Evolutionary conservation across 257 asterid species (phyloP).

Genomic region (Petunia axillaris): DNA sequence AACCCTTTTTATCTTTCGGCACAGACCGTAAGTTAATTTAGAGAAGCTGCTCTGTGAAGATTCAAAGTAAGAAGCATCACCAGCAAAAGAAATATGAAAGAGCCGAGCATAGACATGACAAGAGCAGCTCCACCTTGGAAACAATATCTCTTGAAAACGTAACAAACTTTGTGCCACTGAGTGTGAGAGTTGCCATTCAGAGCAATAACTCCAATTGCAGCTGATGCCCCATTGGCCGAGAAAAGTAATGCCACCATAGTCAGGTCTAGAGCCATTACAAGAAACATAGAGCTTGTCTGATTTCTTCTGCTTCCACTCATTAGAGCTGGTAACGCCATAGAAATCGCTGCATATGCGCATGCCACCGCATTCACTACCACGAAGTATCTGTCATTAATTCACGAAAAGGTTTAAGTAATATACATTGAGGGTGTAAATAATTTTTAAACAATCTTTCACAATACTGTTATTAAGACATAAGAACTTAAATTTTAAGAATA

Average conservation of each 20-base stretch:
- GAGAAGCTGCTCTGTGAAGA: constrained; percentile 11
- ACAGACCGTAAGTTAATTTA: neutral
- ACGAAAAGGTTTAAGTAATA: neutral
- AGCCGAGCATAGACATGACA: constrained; percentile 29
- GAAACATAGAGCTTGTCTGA: neutral
- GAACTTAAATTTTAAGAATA: too few species aligned
- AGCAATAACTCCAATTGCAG: constrained; percentile 36
- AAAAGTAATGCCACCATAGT: constrained; percentile 36
- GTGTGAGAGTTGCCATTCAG: constrained; percentile 34
- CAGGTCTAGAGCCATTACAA: constrained; percentile 22
- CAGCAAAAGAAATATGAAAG: constrained; percentile 16
- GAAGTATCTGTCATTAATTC: constrained; percentile 29
- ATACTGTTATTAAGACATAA: too few species aligned
- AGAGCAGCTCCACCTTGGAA: constrained; percentile 30
- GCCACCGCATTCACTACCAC: constrained; percentile 40
- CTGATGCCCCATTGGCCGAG: constrained; percentile 36
- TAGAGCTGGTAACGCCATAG: constrained; percentile 10
- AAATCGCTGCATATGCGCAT: constrained; percentile 36
- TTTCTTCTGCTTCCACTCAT: neutral
- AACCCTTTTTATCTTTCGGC: neutral
- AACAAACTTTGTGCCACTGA: constrained; percentile 39
- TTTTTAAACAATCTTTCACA: too few species aligned
- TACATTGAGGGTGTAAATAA: neutral
- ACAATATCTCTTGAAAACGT: constrained; percentile 32
- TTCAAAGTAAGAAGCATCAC: constrained; percentile 18